Percentiles rank a stretch among this genome's conserved stretches.
Evolutionary conservation across 1,284 basidiomycete genomes (phyloP).

Genomic region (Tilletiopsis washingtonensis): DNA sequence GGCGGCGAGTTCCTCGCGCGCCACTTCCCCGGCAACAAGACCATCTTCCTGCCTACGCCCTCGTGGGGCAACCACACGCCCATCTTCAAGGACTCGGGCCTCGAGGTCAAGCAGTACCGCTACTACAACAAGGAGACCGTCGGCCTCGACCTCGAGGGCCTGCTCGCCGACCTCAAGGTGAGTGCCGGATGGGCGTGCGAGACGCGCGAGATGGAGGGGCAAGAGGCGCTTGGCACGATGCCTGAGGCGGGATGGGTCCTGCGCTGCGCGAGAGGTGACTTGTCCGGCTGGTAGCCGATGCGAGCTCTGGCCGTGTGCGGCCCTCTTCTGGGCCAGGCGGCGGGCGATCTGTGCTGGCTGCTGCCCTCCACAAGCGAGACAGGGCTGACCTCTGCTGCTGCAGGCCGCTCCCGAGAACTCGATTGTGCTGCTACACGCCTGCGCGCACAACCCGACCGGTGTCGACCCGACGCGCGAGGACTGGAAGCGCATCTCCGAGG

Average conservation of each 20-base stretch:
- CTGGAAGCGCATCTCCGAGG: slow-evolving; percentile 44
- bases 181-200: neutral
- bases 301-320: too few relatives aligned
- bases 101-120: slow-evolving; percentile 84
- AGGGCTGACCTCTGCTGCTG: slow-evolving; percentile 20
- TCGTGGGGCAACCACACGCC: slow-evolving; percentile 96
- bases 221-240: too few relatives aligned
- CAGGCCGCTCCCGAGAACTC: slow-evolving; percentile 52
- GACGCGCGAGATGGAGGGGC: neutral
- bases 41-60: slow-evolving; percentile 85
- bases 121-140: slow-evolving; percentile 49
- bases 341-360: too few relatives aligned
- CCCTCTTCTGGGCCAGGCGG: too few relatives aligned
- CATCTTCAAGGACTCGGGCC: slow-evolving; percentile 68
- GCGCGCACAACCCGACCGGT: slow-evolving; percentile 53
- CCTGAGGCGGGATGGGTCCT: too few relatives aligned
- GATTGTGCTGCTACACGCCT: slow-evolving; percentile 54
- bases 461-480: slow-evolving; percentile 48
- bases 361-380: too few relatives aligned
- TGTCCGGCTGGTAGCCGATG: too few relatives aligned
- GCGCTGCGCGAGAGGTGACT: too few relatives aligned
- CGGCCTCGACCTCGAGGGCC: slow-evolving; percentile 46
- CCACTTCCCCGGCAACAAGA: slow-evolving; percentile 79
- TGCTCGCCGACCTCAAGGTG: slow-evolving; percentile 41
- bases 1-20: slow-evolving; percentile 80